phyloP scores from a whole-genome alignment of 202 grass and related monocot genomes.

The Dendrocalamus latiflorus region DNA sequence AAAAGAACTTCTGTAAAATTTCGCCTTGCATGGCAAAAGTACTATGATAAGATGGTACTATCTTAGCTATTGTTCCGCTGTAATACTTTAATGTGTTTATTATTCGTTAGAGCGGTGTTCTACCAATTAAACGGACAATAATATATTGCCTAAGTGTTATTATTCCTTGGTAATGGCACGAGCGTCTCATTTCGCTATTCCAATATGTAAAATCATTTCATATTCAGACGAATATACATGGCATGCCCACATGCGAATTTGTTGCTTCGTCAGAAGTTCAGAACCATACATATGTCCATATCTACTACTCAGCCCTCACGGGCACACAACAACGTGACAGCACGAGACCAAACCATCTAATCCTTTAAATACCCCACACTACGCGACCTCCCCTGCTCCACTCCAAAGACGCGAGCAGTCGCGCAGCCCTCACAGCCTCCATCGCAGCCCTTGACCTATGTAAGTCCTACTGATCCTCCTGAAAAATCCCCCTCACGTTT shows the following conservation, averaged over 20 bases:
- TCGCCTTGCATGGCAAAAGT: too few species aligned
- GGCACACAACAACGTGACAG: background rate
- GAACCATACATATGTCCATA: background rate
- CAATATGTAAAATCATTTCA: background rate
- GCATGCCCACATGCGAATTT: background rate
- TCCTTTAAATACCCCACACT: conserved; percentile 32
- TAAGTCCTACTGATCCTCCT: conserved; percentile 15
- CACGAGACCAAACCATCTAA: background rate
- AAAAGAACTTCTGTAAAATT: too few species aligned
- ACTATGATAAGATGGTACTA: too few species aligned
- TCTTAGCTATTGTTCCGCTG: too few species aligned
- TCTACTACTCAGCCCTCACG: background rate
- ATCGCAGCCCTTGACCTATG: background rate
- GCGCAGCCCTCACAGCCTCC: background rate
- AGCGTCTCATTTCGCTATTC: background rate
- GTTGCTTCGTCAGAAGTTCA: background rate
- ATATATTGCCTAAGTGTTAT: too few species aligned
- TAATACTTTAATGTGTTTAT: too few species aligned
- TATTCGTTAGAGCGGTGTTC: too few species aligned
- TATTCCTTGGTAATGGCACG: too few species aligned
- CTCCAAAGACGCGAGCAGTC: background rate
- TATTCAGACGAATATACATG: background rate
- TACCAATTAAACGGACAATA: too few species aligned
- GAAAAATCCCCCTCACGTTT: background rate
- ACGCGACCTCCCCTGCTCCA: background rate